phyloP scores from a whole-genome alignment of 495 filamentous ascomycete species.

The Echria macrotheca region DNA sequence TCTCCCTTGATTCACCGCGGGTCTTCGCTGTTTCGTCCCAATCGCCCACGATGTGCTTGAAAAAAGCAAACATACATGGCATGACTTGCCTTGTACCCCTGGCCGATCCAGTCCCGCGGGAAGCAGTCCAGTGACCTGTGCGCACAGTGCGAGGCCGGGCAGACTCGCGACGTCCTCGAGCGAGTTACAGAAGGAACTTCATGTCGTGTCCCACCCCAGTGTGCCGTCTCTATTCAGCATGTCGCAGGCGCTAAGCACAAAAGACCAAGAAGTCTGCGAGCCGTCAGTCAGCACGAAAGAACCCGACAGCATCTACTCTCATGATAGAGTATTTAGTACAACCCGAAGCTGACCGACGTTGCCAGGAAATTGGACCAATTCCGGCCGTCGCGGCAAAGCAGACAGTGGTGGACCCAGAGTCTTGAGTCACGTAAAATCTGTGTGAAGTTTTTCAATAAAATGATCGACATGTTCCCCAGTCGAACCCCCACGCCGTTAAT shows the following conservation, averaged over 20 bases:
- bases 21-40: neutral
- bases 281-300: conserved; percentile 7
- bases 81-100: neutral
- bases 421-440: too few relatives aligned
- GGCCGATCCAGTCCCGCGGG: conserved; percentile 3
- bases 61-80: conserved; percentile 1
- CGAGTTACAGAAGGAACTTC: too few relatives aligned
- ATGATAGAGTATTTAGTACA: neutral
- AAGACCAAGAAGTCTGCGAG: neutral
- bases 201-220: too few relatives aligned
- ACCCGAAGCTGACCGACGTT: too few relatives aligned
- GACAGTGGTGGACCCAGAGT: neutral
- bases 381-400: neutral
- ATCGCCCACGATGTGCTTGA: neutral
- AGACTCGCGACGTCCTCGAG: too few relatives aligned
- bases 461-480: conserved; percentile 11
- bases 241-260: conserved; percentile 1
- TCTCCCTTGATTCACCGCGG: too few relatives aligned
- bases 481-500: conserved; percentile 13
- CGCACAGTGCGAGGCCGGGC: too few relatives aligned
- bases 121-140: too few relatives aligned
- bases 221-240: conserved; percentile 4
- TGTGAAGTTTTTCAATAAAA: conserved; percentile 9
- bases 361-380: neutral
- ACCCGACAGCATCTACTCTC: neutral